Evolutionary conservation across 148 eudicot species (phyloP).

Genomic region (Fagopyrum homotropicum): DNA sequence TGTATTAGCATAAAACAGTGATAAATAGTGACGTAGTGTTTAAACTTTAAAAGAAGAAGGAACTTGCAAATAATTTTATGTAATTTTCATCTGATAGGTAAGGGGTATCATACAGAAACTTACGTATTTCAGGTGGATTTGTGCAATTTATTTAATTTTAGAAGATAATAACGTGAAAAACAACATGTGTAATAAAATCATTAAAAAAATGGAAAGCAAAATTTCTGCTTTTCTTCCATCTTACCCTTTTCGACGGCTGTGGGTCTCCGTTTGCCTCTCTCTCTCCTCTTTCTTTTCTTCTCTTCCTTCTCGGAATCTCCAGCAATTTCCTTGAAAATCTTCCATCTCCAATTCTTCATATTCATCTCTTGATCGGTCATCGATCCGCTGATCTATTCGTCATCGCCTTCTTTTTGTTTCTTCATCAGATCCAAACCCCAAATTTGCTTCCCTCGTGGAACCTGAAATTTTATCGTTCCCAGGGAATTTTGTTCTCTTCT

Average conservation of each 20-base stretch:
- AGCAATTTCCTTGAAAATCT: constrained; percentile 1
- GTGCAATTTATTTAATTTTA: no score
- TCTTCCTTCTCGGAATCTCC: background rate
- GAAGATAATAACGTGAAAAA: no score
- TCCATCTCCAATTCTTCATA: background rate
- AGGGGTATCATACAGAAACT: no score
- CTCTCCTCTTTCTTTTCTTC: background rate
- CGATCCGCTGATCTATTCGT: background rate
- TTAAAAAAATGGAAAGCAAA: background rate
- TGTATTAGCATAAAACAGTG: no score
- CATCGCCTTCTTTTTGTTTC: background rate
- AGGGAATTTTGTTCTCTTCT: background rate
- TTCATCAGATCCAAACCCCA: constrained; percentile 4
- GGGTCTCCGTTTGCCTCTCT: background rate
- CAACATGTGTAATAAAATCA: background rate
- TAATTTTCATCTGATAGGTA: no score
- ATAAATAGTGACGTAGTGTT: no score
- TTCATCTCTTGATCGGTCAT: background rate
- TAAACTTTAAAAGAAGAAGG: no score
- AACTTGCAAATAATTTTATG: no score
- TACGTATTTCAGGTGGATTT: no score
- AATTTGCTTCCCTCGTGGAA: constrained; percentile 4
- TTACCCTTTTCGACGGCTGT: constrained; percentile 2
- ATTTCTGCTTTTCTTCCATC: background rate
- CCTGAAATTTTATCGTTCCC: background rate